Evolutionary conservation across 2,329 filamentous ascomycete genomes (phyloP).

Genomic region (Aspergillus hiratsukae): DNA sequence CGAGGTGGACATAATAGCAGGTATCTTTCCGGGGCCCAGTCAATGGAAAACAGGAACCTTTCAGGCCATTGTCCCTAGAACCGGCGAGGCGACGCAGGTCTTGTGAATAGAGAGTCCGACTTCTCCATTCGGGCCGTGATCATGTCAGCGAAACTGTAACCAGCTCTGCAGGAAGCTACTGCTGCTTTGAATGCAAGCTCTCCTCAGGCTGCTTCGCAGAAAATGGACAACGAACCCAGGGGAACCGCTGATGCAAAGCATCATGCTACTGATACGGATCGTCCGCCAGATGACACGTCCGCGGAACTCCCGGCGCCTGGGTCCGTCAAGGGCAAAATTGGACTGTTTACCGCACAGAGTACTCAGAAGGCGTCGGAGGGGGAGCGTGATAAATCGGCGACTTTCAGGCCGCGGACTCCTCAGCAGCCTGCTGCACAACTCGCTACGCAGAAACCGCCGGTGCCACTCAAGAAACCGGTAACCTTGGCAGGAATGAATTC

Average conservation of each 20-base stretch:
- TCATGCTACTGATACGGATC: conserved; percentile 9
- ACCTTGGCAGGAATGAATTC: neutral
- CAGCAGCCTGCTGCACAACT: conserved; percentile 34
- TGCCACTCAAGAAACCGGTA: conserved; percentile 12
- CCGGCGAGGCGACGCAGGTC: conserved; percentile 9
- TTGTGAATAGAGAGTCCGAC: conserved; percentile 30
- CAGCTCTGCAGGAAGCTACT: conserved; percentile 35
- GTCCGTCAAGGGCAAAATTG: conserved; percentile 38
- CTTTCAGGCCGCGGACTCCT: conserved; percentile 17
- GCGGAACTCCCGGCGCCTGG: conserved; percentile 27
- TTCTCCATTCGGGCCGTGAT: conserved; percentile 19
- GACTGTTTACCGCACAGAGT: conserved; percentile 24
- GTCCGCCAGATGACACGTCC: conserved; percentile 16
- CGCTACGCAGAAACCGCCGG: conserved; percentile 28
- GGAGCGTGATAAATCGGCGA: conserved; percentile 9
- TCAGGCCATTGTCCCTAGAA: neutral
- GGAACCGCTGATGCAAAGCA: conserved; percentile 16
- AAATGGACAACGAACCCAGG: conserved; percentile 15
- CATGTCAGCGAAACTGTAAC: conserved; percentile 17
- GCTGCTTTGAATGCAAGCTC: conserved; percentile 29
- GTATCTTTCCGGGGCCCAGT: neutral
- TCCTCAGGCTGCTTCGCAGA: conserved; percentile 14
- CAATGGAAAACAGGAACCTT: neutral
- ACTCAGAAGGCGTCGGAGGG: conserved; percentile 9
- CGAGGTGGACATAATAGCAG: neutral